Base-by-base conservation (phyloP, 192 early-diverging fungal species). In the Podila epicladia region DNA sequence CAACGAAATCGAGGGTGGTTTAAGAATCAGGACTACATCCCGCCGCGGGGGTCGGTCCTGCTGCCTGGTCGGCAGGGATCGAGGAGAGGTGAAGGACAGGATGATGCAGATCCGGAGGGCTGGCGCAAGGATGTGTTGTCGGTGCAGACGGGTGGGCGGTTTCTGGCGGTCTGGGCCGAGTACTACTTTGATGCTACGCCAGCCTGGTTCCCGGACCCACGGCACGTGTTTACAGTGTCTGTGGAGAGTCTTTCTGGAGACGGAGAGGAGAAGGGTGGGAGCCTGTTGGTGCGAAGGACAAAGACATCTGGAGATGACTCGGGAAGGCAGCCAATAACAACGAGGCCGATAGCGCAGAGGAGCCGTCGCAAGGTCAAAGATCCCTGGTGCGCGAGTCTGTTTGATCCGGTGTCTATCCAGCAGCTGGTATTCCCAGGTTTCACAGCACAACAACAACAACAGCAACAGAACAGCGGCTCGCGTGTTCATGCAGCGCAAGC, bases 111-210 rank as follows among this genome's bases (percentile, higher is more conserved):
- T 17, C 35, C 15, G 24, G 28, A 49, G 19, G 19, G 50, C 53
- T 85, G 84, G 84, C 73, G 72, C 15, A 61, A 78, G 15, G 38
- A 62, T 1, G 80, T 79, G 15, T 60, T 85, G 38, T 29, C 38
- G 11, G 64, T 80, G 2, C 72, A 82, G 26, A 85, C 80, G 22
- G 82, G 70, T 4, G 84, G 80, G 1, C 69, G 84, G 22, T 62
- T 73, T 11, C 75, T 69, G 22, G 51, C 80, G 28, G 55, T 85
- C 6, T 85, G 84, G 84, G 22, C 72, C 7, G 80, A 85, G 61
- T 85, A 83, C 55, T 83, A 85, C 58, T 80, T 85, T 32, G 72
- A 80, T 17, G 50, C 67, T 0, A 69, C 71, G 0, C 65, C 71
- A 0, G 20, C 22, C 19, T 80, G 37, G 61, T 59, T 65, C 22